phyloP scores from a whole-genome alignment of 225 moss, liverwort and hornwort species.

The Antitrichia curtipendula region DNA sequence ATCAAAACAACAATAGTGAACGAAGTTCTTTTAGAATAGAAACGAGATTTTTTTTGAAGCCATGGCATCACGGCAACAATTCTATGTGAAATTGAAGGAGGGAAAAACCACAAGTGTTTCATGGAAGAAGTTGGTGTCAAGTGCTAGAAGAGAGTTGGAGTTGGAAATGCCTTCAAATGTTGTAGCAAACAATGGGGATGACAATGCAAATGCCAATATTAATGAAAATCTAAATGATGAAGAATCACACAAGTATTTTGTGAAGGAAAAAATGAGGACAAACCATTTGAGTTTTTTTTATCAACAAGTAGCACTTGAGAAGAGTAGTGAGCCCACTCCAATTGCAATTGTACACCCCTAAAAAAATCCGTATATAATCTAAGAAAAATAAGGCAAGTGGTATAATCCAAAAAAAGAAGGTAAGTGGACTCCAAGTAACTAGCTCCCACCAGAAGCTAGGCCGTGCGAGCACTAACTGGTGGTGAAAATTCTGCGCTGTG shows the following conservation, averaged over 20 bases:
- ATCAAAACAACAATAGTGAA: too few species aligned
- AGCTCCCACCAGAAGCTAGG: too few species aligned
- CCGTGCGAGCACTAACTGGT: too few species aligned
- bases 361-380: accelerated
- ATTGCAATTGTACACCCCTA: too few species aligned
- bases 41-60: neutral
- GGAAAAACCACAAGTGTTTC: neutral
- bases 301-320: neutral
- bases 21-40: too few species aligned
- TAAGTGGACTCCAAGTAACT: too few species aligned
- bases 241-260: neutral
- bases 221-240: neutral
- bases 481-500: too few species aligned
- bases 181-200: neutral
- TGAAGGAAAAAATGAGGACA: too few species aligned
- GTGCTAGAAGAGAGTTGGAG: neutral
- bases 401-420: too few species aligned
- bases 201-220: too few species aligned
- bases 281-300: too few species aligned
- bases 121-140: neutral
- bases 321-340: neutral
- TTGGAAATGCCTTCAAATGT: neutral
- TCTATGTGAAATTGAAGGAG: neutral
- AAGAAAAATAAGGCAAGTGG: too few species aligned
- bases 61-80: neutral